phyloP scores from a whole-genome alignment of 2,329 filamentous ascomycete genomes.

The Cladophialophora immunda region DNA sequence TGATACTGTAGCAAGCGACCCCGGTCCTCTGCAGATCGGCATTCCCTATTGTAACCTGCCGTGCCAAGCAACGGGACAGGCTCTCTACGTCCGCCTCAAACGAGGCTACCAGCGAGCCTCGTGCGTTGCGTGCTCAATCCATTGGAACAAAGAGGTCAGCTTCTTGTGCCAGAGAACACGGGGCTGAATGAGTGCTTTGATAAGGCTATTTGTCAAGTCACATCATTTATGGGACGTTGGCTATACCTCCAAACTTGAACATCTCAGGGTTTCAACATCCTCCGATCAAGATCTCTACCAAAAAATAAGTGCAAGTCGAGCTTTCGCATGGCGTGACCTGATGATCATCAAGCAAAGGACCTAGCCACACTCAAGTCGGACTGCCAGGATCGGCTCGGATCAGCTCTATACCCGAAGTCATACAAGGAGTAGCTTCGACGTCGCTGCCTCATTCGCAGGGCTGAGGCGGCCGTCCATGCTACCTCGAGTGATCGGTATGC shows the following conservation, averaged over 20 bases:
- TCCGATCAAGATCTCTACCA: too few relatives aligned
- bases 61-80: background rate
- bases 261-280: too few relatives aligned
- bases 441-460: too few relatives aligned
- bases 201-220: too few relatives aligned
- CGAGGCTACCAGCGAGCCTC: background rate
- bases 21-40: too few relatives aligned
- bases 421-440: background rate
- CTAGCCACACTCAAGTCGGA: background rate
- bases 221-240: too few relatives aligned
- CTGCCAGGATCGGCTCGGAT: background rate
- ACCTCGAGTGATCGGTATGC: background rate
- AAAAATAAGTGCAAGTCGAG: too few relatives aligned
- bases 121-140: background rate
- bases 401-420: background rate
- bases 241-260: too few relatives aligned
- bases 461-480: background rate
- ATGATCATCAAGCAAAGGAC: background rate
- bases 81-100: background rate
- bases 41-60: background rate
- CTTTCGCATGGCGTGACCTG: background rate
- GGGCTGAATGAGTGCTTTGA: too few relatives aligned
- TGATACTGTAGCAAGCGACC: background rate
- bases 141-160: background rate
- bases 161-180: too few relatives aligned